Evolutionary conservation across 2,329 filamentous ascomycete genomes (phyloP), one percentile per base, ranked within the genome.

Genomic region (Xylaria sp.): DNA sequence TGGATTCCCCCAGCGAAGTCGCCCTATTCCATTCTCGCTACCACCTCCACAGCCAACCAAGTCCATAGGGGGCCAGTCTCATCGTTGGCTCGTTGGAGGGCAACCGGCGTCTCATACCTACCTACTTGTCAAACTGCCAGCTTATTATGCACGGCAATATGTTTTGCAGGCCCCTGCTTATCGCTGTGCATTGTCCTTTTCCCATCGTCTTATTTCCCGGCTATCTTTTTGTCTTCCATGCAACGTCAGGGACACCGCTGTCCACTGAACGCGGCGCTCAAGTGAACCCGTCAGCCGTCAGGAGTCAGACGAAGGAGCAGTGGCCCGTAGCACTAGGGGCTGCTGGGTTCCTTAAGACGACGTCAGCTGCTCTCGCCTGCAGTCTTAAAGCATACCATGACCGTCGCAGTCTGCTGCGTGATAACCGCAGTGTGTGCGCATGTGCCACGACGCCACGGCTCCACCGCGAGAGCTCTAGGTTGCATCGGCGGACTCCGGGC

Each of bases 331-430:
- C 50, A 53, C 57, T 57, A 58, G 51, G n/a, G n/a, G n/a, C n/a
- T n/a, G n/a, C n/a, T n/a, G n/a, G n/a, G 44, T 48, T 50, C 18
- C 40, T 42, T 49, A 55, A 38, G 43, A 20, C 54, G 56, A 62
- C 59, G 63, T 67, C 65, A 67, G 65, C 64, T 67, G 64, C 60
- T 60, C 59, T 59, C 60, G 60, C 57, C 51, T 50, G 44, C 48
- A 48, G 50, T 48, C 48, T 56, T 42, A 40, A 42, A 45, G n/a
- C 20, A 37, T 45, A 41, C 21, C 34, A 48, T 59, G 50, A 54
- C 48, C 40, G 50, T 45, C 43, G 16, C 11, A 13, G 29, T 40
- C 44, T 55, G 54, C 52, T 63, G 54, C 59, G 57, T 59, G 53
- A 57, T 56, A 56, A n/a, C n/a, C n/a, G n/a, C n/a, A n/a, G n/a